Conservation (phyloP, 257 asterid genomes). For the Nicotiana attenuata region DNA sequence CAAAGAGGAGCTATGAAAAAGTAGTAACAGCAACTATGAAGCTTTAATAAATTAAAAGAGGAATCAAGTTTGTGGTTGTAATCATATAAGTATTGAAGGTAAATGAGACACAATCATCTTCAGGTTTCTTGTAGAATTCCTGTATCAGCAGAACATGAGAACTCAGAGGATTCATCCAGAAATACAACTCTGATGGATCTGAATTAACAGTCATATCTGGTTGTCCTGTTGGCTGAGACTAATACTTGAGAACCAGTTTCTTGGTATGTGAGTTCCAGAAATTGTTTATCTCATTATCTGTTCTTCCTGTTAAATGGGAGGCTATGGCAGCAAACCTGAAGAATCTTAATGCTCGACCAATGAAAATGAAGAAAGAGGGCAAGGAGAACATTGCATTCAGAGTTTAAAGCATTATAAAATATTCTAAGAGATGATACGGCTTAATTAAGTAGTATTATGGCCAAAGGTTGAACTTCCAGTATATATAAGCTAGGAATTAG, state of each 20-base stretch:
- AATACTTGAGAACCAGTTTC: constrained; percentile 28
- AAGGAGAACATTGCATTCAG: background rate
- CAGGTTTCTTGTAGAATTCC: constrained; percentile 34
- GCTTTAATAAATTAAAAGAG: too few relatives aligned
- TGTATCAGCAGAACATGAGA: constrained; percentile 37
- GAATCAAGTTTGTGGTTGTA: too few relatives aligned
- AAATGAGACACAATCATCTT: constrained; percentile 22
- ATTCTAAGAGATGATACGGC: background rate
- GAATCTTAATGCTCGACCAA: background rate
- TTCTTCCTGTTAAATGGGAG: constrained; percentile 59
- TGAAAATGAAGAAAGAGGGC: constrained; percentile 2
- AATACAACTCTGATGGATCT: constrained; percentile 23
- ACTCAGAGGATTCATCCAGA: constrained; percentile 37
- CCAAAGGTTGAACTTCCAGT: constrained; percentile 51
- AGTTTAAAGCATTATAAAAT: background rate
- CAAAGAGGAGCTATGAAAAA: too few relatives aligned
- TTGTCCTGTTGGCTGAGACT: background rate
- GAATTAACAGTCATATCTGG: constrained; percentile 21
- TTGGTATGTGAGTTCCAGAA: constrained; percentile 73
- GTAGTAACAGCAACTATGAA: too few relatives aligned
- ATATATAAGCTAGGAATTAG: constrained; percentile 38
- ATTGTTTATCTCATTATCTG: constrained; percentile 68
- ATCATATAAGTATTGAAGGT: constrained; percentile 14
- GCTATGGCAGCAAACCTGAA: constrained; percentile 74
- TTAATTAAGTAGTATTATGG: background rate